Base-by-base conservation (phyloP, 2,329 filamentous ascomycete species). In the Alternaria incomplexa region DNA sequence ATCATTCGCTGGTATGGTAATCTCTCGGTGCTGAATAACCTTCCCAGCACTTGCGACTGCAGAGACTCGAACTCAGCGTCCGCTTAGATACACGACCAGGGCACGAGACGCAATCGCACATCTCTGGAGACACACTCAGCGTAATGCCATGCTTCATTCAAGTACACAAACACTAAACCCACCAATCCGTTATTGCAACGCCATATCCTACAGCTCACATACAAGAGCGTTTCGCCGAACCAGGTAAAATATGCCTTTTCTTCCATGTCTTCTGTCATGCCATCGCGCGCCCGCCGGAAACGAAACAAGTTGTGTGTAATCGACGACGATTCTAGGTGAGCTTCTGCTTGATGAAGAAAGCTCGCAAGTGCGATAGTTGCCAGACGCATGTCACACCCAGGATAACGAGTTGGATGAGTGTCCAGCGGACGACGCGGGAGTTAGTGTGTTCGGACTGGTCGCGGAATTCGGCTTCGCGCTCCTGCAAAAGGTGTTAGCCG, bases 281-380 rank as follows among this genome's bases (percentile, higher is more conserved):
- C 48, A 5, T 40, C 23, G 28, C 30, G 28, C 30, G 20, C 32
- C 22, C n/a, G 15, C 30, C 44, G 25, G 36, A 32, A 32, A 26
- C 20, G 13, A 52, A 40, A 40, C 30, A 40, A n/a, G 13, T 23
- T 28, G 28, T 46, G 40, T 25, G 13, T 45, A 17, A 50, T 17
- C 32, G 46, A 43, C 17, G 28, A 13, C 15, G 13, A 13, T 56
- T 54, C 82, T 88, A 99, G 63, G 96, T 98, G 80, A 99, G 89
- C 87, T 99, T 99, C 85, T 98, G 95, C 88, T 99, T 99, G 86
- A 99, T 99, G 85, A 99, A 99, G 88, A 99, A 99, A 50, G 92
- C 91, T 72, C 96, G 88, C 74, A 99, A 87, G 83, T 99, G 95
- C 57, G 93, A 97, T 50, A 99, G 86, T 82, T 99, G 96, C 96